These are phyloP conservation scores for Aspergillus sp. DNA, from an alignment of 2,329 filamentous ascomycete species.

Conservation along the genomic window DNA sequence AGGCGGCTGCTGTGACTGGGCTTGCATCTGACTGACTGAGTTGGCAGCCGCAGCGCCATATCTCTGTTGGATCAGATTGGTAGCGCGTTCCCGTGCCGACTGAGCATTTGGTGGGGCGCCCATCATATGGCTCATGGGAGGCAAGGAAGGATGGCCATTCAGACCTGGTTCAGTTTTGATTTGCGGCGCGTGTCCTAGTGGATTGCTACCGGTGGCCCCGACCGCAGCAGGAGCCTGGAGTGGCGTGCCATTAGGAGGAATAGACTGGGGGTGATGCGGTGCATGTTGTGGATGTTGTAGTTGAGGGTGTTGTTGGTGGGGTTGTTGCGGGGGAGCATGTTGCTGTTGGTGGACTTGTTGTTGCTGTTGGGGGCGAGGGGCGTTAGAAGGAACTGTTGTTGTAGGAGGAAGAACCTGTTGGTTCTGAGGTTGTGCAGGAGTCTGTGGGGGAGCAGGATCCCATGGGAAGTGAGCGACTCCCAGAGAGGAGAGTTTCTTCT, in stretches of 20 bases:
- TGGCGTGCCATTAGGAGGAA: conserved; percentile 27
- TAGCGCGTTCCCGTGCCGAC: conserved; percentile 56
- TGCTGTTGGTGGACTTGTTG: conserved; percentile 30
- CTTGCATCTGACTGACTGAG: conserved; percentile 46
- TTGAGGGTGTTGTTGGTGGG: conserved; percentile 27
- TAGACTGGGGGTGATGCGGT: conserved; percentile 35
- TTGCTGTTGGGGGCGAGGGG: conserved; percentile 35
- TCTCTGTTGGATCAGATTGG: conserved; percentile 51
- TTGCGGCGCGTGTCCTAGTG: conserved; percentile 37
- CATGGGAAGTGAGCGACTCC: conserved; percentile 89
- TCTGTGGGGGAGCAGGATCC: conserved; percentile 76
- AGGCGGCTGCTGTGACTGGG: conserved; percentile 38
- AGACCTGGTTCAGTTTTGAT: conserved; percentile 56
- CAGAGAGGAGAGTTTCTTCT: conserved; percentile 81
- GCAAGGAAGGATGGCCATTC: conserved; percentile 35
- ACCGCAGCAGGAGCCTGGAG: conserved; percentile 22
- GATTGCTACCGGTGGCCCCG: conserved; percentile 18
- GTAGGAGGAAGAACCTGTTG: conserved; percentile 37
- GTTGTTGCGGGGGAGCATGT: conserved; percentile 39
- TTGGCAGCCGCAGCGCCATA: conserved; percentile 44
- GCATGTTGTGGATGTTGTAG: conserved; percentile 32
- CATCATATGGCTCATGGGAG: conserved; percentile 37
- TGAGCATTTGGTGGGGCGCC: conserved; percentile 41
- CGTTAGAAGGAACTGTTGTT: conserved; percentile 46
- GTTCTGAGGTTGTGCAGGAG: conserved; percentile 43